Evolutionary conservation across 768 basidiomycete species (phyloP), one percentile per base, ranked within the genome.

Genomic region (Mycena crocata): DNA sequence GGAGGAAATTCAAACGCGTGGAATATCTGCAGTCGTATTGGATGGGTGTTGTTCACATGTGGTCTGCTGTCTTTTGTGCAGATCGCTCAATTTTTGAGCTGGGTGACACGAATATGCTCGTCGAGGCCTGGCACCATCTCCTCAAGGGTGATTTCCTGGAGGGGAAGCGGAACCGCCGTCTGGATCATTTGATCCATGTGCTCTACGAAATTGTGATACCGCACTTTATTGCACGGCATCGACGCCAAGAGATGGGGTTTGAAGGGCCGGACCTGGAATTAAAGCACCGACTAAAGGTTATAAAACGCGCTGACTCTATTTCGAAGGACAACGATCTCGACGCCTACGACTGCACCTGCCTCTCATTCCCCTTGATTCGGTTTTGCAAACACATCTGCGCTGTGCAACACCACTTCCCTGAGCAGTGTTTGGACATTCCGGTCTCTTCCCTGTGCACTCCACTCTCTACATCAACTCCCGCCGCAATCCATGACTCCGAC

Each of bases 1-100:
- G 59, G 49, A 5, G 10, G 26, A 51, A 37, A 60, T 60, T 21
- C 24, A 50, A 19, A 9, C 12, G 5, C 13, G 12, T 50, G 4
- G 39, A 19, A 17, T 61, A 61, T 51, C 70, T 77, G 8, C 34
- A 50, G n/a, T 46, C 21, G 1, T 35, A 72, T 34, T 76, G 75
- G 75, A 52, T 67, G 49, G 14, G 32, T 3, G 65, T 39, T 34
- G 50, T 42, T 14, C 1, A 26, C 23, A 31, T 40, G 5, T 64
- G 63, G 63, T 56, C 66, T 7, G 60, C 66, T 0, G 59, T 62
- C 1, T 67, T 28, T 52, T 54, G 60, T 13, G 24, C 24, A 5
- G 28, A 50, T 13, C 50, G 59, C 32, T 23, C 26, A 12, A 62
- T 67, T 24, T 42, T 55, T 8, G 45, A 56, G 21, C 21, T 57